These are phyloP conservation scores for Agrocybe pediades DNA, from an alignment of 768 basidiomycete genomes.

Conservation along the genomic window DNA sequence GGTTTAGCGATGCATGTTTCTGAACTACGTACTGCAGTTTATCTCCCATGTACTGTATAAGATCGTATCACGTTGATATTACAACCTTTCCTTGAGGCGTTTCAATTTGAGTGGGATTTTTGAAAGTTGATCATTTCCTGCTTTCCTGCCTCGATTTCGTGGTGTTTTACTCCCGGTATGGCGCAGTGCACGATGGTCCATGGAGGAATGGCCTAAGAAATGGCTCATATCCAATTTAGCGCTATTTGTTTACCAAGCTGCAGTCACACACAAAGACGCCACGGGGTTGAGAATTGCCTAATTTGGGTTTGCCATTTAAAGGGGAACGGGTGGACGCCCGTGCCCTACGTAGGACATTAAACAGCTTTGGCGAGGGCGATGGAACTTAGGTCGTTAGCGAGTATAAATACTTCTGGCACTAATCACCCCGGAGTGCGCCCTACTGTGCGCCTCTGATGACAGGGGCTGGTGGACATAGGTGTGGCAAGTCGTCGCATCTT, in stretches of 20 bases:
- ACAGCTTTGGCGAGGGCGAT: not conserved
- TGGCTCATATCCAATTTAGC: not conserved
- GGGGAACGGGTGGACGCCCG: not conserved
- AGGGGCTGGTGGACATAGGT: not conserved
- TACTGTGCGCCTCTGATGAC: not conserved
- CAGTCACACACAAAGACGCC: not conserved
- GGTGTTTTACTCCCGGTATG: too few relatives aligned
- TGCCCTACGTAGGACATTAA: not conserved
- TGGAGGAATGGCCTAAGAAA: too few relatives aligned
- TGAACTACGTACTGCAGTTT: too few relatives aligned
- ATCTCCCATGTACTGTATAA: too few relatives aligned
- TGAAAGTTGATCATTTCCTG: too few relatives aligned
- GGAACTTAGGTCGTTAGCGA: not conserved
- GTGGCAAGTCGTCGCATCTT: not conserved
- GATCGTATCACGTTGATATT: too few relatives aligned
- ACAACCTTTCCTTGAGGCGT: too few relatives aligned
- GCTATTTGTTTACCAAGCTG: not conserved
- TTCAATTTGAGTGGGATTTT: too few relatives aligned
- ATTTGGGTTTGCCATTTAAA: not conserved
- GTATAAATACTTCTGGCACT: not conserved
- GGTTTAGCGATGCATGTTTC: too few relatives aligned
- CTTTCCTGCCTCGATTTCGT: too few relatives aligned
- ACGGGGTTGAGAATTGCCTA: not conserved
- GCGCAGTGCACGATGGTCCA: too few relatives aligned
- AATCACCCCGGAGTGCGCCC: not conserved